Conservation (phyloP, 176 grass and related monocot species). For the Chrysopogon serrulatus region DNA sequence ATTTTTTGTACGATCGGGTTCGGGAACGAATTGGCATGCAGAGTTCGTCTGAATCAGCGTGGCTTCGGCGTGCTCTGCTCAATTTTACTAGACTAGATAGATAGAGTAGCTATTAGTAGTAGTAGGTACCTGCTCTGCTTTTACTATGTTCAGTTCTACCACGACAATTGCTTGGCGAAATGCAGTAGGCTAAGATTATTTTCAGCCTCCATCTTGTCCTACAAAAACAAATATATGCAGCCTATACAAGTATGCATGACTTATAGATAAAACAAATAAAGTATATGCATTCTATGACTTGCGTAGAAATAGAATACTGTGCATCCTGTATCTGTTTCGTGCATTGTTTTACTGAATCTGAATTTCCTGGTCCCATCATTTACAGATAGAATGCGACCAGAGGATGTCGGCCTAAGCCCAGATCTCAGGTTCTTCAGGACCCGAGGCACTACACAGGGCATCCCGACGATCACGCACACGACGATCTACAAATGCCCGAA, state of each 20-base stretch:
- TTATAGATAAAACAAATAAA: too few relatives aligned
- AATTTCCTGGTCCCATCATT: background rate
- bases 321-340: background rate
- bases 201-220: background rate
- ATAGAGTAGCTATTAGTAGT: too few relatives aligned
- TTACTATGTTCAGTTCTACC: background rate
- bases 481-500: constrained; percentile 64
- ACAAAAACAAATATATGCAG: background rate
- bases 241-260: too few relatives aligned
- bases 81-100: background rate
- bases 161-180: background rate
- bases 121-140: background rate
- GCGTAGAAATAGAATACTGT: too few relatives aligned
- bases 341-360: background rate
- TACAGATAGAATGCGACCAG: constrained; percentile 77
- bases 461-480: constrained; percentile 47
- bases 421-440: constrained; percentile 50
- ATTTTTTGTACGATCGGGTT: background rate
- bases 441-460: constrained; percentile 1
- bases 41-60: background rate
- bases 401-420: constrained; percentile 61
- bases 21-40: too few relatives aligned
- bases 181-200: background rate
- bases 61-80: too few relatives aligned
- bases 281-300: too few relatives aligned